These are phyloP conservation scores for Persicaria tinctoria DNA, from an alignment of 148 eudicot species.

Conservation along the genomic window DNA sequence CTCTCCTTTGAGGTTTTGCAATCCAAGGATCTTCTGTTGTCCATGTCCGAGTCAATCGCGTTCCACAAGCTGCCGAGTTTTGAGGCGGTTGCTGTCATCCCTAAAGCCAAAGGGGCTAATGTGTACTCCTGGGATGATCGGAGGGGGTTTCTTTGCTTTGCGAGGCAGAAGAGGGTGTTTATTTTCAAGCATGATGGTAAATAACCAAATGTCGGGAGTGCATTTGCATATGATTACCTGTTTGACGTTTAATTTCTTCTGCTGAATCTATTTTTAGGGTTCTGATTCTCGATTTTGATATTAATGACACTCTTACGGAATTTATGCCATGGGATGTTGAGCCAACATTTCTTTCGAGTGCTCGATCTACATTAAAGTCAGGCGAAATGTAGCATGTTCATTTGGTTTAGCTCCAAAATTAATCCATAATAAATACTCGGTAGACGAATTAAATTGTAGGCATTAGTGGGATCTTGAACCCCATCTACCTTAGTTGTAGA, in stretches of 20 bases:
- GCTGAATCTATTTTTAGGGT: not conserved
- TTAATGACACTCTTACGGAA: no score
- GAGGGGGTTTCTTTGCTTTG: constrained; percentile 71
- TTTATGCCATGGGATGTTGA: not conserved
- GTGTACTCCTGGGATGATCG: constrained; percentile 85
- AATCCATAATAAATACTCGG: no score
- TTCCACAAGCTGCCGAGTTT: constrained; percentile 68
- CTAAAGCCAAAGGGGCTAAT: constrained; percentile 94
- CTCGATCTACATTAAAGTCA: not conserved
- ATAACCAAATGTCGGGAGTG: not conserved
- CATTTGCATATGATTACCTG: not conserved
- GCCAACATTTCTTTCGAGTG: not conserved
- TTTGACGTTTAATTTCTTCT: not conserved
- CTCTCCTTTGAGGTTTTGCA: constrained; percentile 55
- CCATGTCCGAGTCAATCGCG: constrained; percentile 87
- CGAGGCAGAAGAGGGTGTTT: constrained; percentile 65
- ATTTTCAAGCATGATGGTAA: constrained; percentile 84
- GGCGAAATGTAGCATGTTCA: no score
- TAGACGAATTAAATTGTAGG: not conserved
- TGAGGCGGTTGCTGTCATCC: constrained; percentile 79
- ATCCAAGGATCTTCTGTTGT: constrained; percentile 61
- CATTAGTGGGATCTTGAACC: not conserved
- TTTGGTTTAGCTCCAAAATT: no score
- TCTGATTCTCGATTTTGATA: not conserved
- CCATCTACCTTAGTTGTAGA: no score